Base-by-base conservation (phyloP, 2,329 filamentous ascomycete species). In the Claviceps pazoutovae region DNA sequence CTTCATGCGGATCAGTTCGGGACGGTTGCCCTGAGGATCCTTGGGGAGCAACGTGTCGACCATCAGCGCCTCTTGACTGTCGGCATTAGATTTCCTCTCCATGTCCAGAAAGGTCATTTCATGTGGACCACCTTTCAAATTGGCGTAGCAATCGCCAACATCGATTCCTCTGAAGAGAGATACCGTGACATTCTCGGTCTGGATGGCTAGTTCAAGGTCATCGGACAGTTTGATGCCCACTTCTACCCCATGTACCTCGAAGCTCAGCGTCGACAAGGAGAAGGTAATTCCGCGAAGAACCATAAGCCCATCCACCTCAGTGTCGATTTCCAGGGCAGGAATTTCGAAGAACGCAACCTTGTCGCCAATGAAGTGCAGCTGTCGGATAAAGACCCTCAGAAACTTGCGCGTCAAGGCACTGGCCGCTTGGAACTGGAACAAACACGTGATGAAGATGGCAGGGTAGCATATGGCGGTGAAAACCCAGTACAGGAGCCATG, bases 281-380 rank as follows among this genome's bases (percentile, higher is more conserved):
- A 53, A 50, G 1, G 51, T 53, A 30, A 53, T 37, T 26, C 51
- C 48, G 13, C 47, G 48, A 9, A 50, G 19, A 19, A 53, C 51
- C 51, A 53, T 50, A 2, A 53, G 17, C 4, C 51, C 51, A 17
- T 48, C 51, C 21, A 53, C 51, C 7, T 53, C 51, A 13, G 51
- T 50, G 19, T 50, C 48, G 16, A 53, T 50, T 23, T 53, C 48
- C 4, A 53, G 38, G 5, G 51, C 51, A 2, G 51, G 51, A 19
- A 53, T 53, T 16, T 53, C 36, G 16, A 53, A 53, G 4, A 53
- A n/a, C 26, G 41, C 48, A 7, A 53, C 46, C 38, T 53, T 53
- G 51, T 53, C 51, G 38, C 49, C 51, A 14, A 53, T 50, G 38
- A 53, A 53, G n/a, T 53, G 48, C 38, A 53, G n/a, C 21, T 53